phyloP scores from a whole-genome alignment of 139 green algal genomes.

The Cymbomonas tetramitiformis region DNA sequence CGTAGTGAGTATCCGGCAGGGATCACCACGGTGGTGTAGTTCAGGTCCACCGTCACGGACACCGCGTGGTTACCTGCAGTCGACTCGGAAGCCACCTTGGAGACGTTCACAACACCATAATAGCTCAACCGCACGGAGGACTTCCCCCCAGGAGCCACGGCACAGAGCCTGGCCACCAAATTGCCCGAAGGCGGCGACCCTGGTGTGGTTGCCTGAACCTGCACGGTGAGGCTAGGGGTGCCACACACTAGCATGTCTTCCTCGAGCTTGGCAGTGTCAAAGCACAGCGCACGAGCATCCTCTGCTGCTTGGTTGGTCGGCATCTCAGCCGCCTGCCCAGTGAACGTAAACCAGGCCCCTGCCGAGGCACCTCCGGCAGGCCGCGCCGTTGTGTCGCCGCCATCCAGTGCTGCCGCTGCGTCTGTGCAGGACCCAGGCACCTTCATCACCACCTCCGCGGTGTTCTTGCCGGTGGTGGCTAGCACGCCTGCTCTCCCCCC shows the following conservation, averaged over 20 bases:
- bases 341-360: conserved; percentile 17
- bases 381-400: not conserved
- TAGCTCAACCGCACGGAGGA: conserved; percentile 2
- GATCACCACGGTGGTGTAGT: conserved; percentile 4
- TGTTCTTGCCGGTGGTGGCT: not conserved
- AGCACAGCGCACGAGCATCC: not conserved
- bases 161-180: conserved; percentile 11
- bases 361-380: not conserved
- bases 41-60: not conserved
- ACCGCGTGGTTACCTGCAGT: not conserved
- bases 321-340: not conserved
- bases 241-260: not conserved
- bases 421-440: not conserved
- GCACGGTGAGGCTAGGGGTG: not conserved
- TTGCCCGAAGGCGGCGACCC: not conserved
- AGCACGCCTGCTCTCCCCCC: not conserved
- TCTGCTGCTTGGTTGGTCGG: conserved; percentile 6
- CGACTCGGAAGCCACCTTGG: not conserved
- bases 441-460: not conserved
- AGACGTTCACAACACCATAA: conserved; percentile 13
- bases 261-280: not conserved
- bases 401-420: not conserved
- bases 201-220: not conserved
- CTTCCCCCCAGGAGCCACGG: conserved; percentile 8
- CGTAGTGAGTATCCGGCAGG: conserved; percentile 2